Percentiles rank a stretch among this genome's conserved stretches.
These are phyloP conservation scores for Podospora pseudoanserina DNA, from an alignment of 495 filamentous ascomycete genomes.

Conservation along the genomic window DNA sequence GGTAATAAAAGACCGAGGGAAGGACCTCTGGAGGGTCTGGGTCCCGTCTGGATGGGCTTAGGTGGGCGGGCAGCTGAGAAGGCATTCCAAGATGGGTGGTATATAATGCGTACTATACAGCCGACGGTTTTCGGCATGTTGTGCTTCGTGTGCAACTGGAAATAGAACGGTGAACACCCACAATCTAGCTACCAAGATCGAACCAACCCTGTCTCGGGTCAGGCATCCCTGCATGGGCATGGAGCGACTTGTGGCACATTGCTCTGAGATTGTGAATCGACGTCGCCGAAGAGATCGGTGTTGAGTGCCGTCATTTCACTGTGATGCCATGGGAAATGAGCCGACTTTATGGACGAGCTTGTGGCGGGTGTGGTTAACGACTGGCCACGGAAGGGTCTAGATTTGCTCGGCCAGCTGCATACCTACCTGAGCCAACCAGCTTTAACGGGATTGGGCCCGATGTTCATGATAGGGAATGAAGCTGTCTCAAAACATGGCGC, in stretches of 20 bases:
- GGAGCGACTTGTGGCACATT: not conserved
- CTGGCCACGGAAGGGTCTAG: not conserved
- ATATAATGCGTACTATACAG: not conserved
- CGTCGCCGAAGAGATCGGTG: not conserved
- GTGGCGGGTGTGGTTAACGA: too few species aligned
- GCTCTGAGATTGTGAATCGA: not conserved
- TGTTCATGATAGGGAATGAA: not conserved
- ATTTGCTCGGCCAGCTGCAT: not conserved
- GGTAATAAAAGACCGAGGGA: too few species aligned
- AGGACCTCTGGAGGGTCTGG: too few species aligned
- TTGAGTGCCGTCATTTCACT: not conserved
- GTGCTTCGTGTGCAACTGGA: not conserved
- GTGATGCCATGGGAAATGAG: not conserved
- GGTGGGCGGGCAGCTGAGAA: not conserved
- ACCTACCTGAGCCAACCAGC: not conserved
- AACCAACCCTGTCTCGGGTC: not conserved
- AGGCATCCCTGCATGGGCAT: not conserved
- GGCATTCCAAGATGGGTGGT: not conserved
- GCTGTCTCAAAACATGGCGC: not conserved
- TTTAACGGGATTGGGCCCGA: too few species aligned
- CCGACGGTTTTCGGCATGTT: not conserved
- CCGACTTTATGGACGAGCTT: not conserved
- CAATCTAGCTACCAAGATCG: not conserved
- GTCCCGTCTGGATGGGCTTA: too few species aligned
- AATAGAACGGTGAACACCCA: not conserved